These are phyloP conservation scores for Colletotrichum ledebouriae DNA, from an alignment of 2,329 filamentous ascomycete species.

Conservation along the genomic window DNA sequence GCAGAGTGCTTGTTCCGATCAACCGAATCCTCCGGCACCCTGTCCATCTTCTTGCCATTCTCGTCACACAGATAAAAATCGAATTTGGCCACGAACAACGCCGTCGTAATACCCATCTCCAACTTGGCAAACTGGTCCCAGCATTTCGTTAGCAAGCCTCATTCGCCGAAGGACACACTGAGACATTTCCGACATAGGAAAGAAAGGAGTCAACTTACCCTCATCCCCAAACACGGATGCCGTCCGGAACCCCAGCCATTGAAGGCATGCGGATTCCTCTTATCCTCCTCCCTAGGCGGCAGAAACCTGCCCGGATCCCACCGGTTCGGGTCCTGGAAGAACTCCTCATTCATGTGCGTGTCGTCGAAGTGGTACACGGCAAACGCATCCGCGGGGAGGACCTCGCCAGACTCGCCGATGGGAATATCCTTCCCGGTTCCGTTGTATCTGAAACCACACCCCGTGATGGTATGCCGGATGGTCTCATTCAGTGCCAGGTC, in stretches of 20 bases:
- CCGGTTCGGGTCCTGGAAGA: slow-evolving; percentile 62
- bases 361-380: slow-evolving; percentile 63
- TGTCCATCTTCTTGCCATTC: slow-evolving; percentile 48
- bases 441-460: slow-evolving; percentile 66
- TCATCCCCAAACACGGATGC: slow-evolving; percentile 50
- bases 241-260: slow-evolving; percentile 54
- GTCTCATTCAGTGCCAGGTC: slow-evolving; percentile 66
- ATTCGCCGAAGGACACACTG: neutral
- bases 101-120: slow-evolving; percentile 63
- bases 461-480: slow-evolving; percentile 64
- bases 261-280: slow-evolving; percentile 48
- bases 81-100: slow-evolving; percentile 63
- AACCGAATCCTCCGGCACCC: slow-evolving; percentile 48
- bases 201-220: slow-evolving; percentile 44
- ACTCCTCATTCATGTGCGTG: slow-evolving; percentile 59
- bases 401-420: slow-evolving; percentile 59
- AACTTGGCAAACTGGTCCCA: slow-evolving; percentile 62
- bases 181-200: neutral
- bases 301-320: slow-evolving; percentile 67
- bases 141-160: slow-evolving; percentile 20
- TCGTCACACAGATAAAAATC: slow-evolving; percentile 60
- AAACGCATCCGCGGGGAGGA: slow-evolving; percentile 63
- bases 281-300: slow-evolving; percentile 61
- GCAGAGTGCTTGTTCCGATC: slow-evolving; percentile 56
- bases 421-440: slow-evolving; percentile 58